Evolutionary conservation across 225 moss, liverwort and hornwort genomes (phyloP).

Genomic region (Sphagnum contortum): DNA sequence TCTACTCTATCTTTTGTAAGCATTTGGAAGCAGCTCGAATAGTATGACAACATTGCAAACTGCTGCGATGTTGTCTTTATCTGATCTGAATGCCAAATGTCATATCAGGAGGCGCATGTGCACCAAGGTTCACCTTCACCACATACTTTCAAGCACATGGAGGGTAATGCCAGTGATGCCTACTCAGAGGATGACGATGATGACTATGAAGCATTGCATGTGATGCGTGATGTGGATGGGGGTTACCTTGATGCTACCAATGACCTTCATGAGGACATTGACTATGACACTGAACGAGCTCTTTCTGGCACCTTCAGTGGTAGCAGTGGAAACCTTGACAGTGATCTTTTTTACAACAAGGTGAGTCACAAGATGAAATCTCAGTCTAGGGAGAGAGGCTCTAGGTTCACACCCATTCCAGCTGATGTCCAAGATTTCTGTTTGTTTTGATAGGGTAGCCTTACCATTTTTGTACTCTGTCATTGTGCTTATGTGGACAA

Average conservation of each 20-base stretch:
- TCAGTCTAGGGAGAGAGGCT: neutral
- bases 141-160: slow-evolving; percentile 62
- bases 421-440: neutral
- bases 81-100: neutral
- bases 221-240: slow-evolving; percentile 70
- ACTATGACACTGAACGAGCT: slow-evolving; percentile 76
- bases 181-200: slow-evolving; percentile 84
- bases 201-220: slow-evolving; percentile 14
- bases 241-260: slow-evolving; percentile 84
- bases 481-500: neutral
- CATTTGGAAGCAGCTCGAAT: neutral
- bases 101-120: slow-evolving; percentile 58
- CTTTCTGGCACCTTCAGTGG: slow-evolving; percentile 87
- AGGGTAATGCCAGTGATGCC: slow-evolving; percentile 72
- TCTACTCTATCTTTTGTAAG: neutral
- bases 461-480: neutral
- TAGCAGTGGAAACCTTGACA: slow-evolving; percentile 88
- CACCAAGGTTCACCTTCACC: slow-evolving; percentile 63
- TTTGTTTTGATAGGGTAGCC: neutral
- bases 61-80: too few relatives aligned
- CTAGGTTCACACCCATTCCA: too few relatives aligned
- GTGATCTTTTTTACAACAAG: slow-evolving; percentile 90
- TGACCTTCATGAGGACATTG: slow-evolving; percentile 78
- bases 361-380: slow-evolving; percentile 14
- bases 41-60: too few relatives aligned